Evolutionary conservation across 805 yeast genomes (phyloP).

Genomic region (Spathaspora arborariae): DNA sequence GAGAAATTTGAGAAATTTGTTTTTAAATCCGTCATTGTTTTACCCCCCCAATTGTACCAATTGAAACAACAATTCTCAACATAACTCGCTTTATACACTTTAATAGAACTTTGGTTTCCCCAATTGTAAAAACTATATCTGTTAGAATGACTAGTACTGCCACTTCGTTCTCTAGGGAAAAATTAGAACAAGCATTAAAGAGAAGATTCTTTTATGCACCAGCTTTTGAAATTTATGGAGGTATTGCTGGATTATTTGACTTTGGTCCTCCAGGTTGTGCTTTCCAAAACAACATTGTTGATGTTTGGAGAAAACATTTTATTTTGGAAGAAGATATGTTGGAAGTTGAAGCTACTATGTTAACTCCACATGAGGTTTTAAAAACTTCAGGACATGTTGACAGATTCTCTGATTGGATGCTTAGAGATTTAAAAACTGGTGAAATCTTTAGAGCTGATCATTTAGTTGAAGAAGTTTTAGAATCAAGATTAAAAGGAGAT

Average conservation of each 20-base stretch:
- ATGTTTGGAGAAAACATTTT: constrained; percentile 96
- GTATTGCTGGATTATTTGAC: constrained; percentile 96
- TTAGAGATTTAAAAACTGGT: constrained; percentile 91
- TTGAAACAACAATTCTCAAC: no score
- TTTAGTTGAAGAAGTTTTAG: constrained; percentile 95
- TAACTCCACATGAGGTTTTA: constrained; percentile 95
- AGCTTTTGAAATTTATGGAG: constrained; percentile 95
- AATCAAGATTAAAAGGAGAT: constrained; percentile 94
- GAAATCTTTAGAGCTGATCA: constrained; percentile 99
- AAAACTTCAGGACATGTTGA: constrained; percentile 99
- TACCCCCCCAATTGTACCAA: background rate
- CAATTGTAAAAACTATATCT: constrained; percentile 1
- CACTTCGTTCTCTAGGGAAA: constrained; percentile 71
- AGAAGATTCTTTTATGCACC: constrained; percentile 98
- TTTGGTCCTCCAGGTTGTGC: constrained; percentile 99
- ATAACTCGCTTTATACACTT: background rate
- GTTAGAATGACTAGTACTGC: constrained; percentile 24
- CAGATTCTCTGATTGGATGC: constrained; percentile 99
- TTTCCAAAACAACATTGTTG: constrained; percentile 91
- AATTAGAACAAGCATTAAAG: constrained; percentile 84
- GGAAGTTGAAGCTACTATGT: constrained; percentile 96
- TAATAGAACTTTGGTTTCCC: background rate
- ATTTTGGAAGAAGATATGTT: constrained; percentile 97
- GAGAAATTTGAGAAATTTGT: background rate
- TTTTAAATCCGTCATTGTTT: no score